These are phyloP conservation scores for Ramaria sp. DNA, from an alignment of 768 basidiomycete species.

Conservation along the genomic window DNA sequence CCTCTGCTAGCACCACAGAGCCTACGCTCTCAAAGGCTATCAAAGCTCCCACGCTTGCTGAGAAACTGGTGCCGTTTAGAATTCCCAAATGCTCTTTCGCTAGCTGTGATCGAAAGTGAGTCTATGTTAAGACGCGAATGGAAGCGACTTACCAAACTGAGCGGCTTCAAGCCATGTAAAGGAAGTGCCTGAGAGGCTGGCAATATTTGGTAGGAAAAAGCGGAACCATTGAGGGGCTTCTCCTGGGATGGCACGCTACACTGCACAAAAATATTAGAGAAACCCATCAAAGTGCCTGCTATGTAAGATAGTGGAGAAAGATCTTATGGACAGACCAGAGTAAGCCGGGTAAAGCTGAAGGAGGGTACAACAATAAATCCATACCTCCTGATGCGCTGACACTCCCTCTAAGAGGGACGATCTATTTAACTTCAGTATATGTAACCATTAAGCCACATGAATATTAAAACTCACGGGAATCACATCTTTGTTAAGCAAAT, in stretches of 20 bases:
- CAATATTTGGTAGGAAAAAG: slow-evolving; percentile 6
- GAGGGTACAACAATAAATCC: slow-evolving; percentile 13
- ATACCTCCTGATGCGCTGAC: slow-evolving; percentile 76
- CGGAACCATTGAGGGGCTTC: slow-evolving; percentile 10
- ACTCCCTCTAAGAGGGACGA: slow-evolving; percentile 76
- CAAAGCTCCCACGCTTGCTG: slow-evolving; percentile 65
- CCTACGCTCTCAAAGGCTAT: slow-evolving; percentile 57
- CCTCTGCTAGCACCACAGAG: slow-evolving; percentile 20
- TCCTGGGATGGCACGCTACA: slow-evolving; percentile 5
- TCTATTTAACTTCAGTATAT: slow-evolving; percentile 26
- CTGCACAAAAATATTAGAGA: slow-evolving; percentile 59
- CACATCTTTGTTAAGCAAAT: slow-evolving; percentile 59
- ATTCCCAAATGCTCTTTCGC: slow-evolving; percentile 70
- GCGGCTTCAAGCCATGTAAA: slow-evolving; percentile 43
- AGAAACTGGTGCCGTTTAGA: slow-evolving; percentile 80
- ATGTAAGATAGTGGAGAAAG: slow-evolving; percentile 76
- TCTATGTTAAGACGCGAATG: slow-evolving; percentile 42
- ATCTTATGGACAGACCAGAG: slow-evolving; percentile 29
- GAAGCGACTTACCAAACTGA: slow-evolving; percentile 20
- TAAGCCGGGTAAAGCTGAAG: neutral
- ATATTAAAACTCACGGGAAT: slow-evolving; percentile 20
- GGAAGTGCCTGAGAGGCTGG: slow-evolving; percentile 6
- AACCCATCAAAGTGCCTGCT: slow-evolving; percentile 70
- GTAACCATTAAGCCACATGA: neutral
- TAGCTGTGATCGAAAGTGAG: slow-evolving; percentile 34